Evolutionary conservation across 108 stramenopile species (phyloP).

Genomic region (Cyclostephanos invisitatus): DNA sequence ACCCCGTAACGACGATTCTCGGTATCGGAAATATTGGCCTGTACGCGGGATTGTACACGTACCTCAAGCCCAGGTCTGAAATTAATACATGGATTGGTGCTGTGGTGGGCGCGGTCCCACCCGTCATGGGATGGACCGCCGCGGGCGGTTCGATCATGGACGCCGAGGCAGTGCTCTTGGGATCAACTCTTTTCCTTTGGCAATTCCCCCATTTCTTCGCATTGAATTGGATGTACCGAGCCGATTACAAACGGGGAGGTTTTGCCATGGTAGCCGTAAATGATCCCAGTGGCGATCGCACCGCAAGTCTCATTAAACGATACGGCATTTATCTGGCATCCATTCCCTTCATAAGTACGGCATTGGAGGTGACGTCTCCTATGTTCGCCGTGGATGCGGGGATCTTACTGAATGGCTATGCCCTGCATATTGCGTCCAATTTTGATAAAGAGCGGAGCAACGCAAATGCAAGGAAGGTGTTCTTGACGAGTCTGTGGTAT

Average conservation of each 20-base stretch:
- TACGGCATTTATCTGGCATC: conserved; percentile 88
- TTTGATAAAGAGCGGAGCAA: conserved; percentile 90
- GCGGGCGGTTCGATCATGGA: conserved; percentile 82
- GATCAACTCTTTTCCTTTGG: conserved; percentile 92
- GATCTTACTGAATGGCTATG: conserved; percentile 82
- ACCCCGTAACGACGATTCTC: conserved; percentile 89
- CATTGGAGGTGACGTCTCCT: conserved; percentile 84
- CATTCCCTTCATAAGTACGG: conserved; percentile 82
- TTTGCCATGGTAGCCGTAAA: conserved; percentile 84
- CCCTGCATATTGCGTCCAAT: conserved; percentile 68
- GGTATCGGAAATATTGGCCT: conserved; percentile 93
- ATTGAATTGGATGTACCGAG: conserved; percentile 92
- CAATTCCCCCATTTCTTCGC: conserved; percentile 99
- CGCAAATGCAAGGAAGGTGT: conserved; percentile 92
- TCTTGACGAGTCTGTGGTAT: conserved; percentile 96
- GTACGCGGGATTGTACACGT: conserved; percentile 97
- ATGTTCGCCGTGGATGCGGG: conserved; percentile 97
- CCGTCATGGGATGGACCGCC: conserved; percentile 98
- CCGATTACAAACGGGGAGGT: conserved; percentile 81
- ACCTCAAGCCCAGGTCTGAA: conserved; percentile 90
- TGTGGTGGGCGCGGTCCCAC: conserved; percentile 97
- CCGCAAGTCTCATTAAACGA: conserved; percentile 76
- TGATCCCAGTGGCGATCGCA: conserved; percentile 79
- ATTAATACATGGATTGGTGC: conserved; percentile 98
- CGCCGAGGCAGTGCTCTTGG: conserved; percentile 81